These are phyloP conservation scores for Leishmania martiniquensis DNA, from an alignment of 208 protist genomes.

Conservation along the genomic window DNA sequence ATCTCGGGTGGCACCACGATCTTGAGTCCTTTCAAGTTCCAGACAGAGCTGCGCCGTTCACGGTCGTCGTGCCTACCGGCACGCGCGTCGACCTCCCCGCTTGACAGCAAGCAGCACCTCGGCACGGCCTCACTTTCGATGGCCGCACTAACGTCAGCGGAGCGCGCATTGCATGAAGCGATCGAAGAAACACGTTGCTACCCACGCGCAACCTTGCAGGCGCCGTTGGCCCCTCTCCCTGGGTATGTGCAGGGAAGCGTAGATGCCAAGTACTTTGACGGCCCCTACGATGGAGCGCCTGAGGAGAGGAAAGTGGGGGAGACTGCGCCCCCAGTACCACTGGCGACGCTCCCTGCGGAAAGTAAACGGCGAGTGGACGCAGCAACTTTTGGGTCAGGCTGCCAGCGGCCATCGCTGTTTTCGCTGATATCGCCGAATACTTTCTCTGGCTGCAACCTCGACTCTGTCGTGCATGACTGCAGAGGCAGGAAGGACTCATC, in stretches of 20 bases:
- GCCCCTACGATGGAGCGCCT: background rate
- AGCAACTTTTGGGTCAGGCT: background rate
- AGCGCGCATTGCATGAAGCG: slow-evolving; percentile 22
- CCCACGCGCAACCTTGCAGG: background rate
- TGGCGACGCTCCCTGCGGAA: background rate
- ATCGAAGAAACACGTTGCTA: slow-evolving; percentile 6
- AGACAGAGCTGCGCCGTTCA: slow-evolving; percentile 18
- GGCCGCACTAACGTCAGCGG: slow-evolving; percentile 12
- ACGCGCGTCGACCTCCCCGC: background rate
- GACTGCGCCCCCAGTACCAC: background rate
- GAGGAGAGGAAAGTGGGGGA: no score
- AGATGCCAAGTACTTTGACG: slow-evolving; percentile 8
- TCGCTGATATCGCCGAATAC: slow-evolving; percentile 25
- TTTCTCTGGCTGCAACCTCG: slow-evolving; percentile 17
- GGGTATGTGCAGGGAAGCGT: slow-evolving; percentile 12
- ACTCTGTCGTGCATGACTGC: background rate
- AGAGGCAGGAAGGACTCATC: background rate
- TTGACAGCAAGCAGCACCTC: background rate
- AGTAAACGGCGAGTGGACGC: background rate
- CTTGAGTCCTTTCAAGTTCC: slow-evolving; percentile 20
- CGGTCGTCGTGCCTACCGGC: slow-evolving; percentile 4
- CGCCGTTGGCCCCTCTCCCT: slow-evolving; percentile 16
- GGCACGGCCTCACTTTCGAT: background rate
- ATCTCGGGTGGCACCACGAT: slow-evolving; percentile 6
- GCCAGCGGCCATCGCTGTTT: slow-evolving; percentile 16